These are phyloP conservation scores for Westerdykella sp. DNA, from an alignment of 2,329 filamentous ascomycete genomes.

Conservation along the genomic window DNA sequence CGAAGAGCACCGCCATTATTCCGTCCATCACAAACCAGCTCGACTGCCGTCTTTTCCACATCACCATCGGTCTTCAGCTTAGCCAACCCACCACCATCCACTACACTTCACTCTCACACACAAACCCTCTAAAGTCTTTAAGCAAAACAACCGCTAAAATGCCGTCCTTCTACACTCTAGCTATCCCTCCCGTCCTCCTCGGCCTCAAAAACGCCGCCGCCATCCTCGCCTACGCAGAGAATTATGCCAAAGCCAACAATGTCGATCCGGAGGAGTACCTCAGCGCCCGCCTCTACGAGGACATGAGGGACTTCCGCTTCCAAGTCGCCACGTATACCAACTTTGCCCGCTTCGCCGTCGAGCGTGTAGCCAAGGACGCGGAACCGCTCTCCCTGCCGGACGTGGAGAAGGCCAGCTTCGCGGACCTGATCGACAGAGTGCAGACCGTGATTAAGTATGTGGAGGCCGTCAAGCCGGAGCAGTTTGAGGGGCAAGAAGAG, in stretches of 20 bases:
- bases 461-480: conserved; percentile 38
- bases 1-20: no score
- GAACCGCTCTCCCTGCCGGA: conserved; percentile 34
- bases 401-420: conserved; percentile 43
- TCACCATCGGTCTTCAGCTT: no score
- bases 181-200: conserved; percentile 40
- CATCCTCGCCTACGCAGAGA: conserved; percentile 43
- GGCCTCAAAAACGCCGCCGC: conserved; percentile 39
- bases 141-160: conserved; percentile 14
- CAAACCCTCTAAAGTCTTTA: background rate
- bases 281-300: conserved; percentile 40
- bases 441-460: conserved; percentile 44
- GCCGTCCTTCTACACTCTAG: conserved; percentile 28
- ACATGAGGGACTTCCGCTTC: conserved; percentile 47
- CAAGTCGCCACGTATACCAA: conserved; percentile 45
- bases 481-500: conserved; percentile 41
- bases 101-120: background rate
- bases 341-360: conserved; percentile 37
- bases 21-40: no score
- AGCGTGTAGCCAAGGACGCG: conserved; percentile 34
- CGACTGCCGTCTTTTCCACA: no score
- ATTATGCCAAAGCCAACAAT: conserved; percentile 35
- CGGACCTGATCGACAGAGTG: conserved; percentile 45
- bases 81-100: no score
- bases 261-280: conserved; percentile 35